Evolutionary conservation across 108 stramenopile species (phyloP).

Genomic region (Skeletonema marinoi): DNA sequence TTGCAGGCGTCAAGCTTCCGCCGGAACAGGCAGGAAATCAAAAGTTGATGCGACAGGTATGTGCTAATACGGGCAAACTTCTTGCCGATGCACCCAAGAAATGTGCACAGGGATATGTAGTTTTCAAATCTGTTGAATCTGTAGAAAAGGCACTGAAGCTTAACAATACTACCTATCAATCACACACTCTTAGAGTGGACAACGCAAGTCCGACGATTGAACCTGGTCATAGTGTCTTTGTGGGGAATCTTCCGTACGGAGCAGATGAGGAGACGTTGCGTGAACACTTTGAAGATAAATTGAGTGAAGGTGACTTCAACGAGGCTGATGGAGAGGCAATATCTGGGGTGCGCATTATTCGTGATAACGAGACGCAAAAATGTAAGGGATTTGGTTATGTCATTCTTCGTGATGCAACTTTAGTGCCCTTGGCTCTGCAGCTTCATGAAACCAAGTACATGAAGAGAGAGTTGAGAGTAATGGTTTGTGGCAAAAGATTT

Average conservation of each 20-base stretch:
- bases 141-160: constrained; percentile 66
- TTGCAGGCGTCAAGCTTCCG: constrained; percentile 76
- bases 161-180: constrained; percentile 71
- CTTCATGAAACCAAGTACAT: constrained; percentile 65
- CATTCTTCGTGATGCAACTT: constrained; percentile 56
- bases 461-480: constrained; percentile 70
- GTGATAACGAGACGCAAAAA: constrained; percentile 75
- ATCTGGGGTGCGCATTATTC: constrained; percentile 72
- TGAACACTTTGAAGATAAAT: constrained; percentile 57
- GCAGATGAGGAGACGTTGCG: constrained; percentile 72
- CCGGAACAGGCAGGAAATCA: constrained; percentile 74
- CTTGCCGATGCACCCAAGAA: constrained; percentile 35
- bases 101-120: constrained; percentile 74
- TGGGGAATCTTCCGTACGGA: constrained; percentile 76
- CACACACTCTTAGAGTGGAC: constrained; percentile 52
- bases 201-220: constrained; percentile 54
- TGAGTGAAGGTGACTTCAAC: constrained; percentile 31
- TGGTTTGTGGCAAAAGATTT: constrained; percentile 77
- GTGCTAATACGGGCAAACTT: constrained; percentile 65
- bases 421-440: constrained; percentile 65
- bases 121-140: constrained; percentile 58
- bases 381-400: constrained; percentile 89
- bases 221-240: constrained; percentile 73
- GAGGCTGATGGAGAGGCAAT: constrained; percentile 49
- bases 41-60: constrained; percentile 73